Evolutionary conservation across 176 grass and related monocot genomes (phyloP).

Genomic region (Oryza glaberrima): DNA sequence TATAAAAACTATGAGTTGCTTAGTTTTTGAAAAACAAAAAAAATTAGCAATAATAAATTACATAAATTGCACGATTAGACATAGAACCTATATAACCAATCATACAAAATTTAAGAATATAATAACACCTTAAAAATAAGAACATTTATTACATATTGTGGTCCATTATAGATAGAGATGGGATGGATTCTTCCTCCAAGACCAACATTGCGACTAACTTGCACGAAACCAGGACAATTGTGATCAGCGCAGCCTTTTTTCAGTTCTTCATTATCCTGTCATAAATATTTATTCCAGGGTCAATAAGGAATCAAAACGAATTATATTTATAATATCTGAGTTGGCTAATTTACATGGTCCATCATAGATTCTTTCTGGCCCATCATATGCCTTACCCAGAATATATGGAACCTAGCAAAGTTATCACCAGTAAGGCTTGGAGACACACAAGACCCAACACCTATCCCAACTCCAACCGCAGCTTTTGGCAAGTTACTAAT

Average conservation of each 20-base stretch:
- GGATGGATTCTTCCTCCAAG: slow-evolving; percentile 19
- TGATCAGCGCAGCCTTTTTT: slow-evolving; percentile 3
- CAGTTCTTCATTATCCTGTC: not conserved
- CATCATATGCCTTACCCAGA: slow-evolving; percentile 9
- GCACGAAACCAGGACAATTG: slow-evolving; percentile 36
- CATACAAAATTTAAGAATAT: not conserved
- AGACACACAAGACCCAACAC: not conserved
- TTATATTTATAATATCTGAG: no score
- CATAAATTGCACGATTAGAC: no score
- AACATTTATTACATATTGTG: slow-evolving; percentile 26
- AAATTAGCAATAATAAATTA: not conserved
- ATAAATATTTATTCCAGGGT: not conserved
- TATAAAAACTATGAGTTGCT: no score
- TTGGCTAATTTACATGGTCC: not conserved
- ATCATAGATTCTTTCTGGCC: not conserved
- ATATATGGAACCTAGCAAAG: slow-evolving; percentile 17
- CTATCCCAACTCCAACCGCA: not conserved
- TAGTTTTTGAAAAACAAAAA: not conserved
- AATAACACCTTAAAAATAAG: slow-evolving; percentile 32
- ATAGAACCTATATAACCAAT: not conserved
- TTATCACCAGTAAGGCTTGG: slow-evolving; percentile 17
- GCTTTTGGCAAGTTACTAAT: not conserved
- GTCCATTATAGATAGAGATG: slow-evolving; percentile 29
- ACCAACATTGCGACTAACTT: slow-evolving; percentile 32
- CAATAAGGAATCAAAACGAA: not conserved